Conservation (phyloP, 345 rosid genomes). For the Moringa oleifera region DNA sequence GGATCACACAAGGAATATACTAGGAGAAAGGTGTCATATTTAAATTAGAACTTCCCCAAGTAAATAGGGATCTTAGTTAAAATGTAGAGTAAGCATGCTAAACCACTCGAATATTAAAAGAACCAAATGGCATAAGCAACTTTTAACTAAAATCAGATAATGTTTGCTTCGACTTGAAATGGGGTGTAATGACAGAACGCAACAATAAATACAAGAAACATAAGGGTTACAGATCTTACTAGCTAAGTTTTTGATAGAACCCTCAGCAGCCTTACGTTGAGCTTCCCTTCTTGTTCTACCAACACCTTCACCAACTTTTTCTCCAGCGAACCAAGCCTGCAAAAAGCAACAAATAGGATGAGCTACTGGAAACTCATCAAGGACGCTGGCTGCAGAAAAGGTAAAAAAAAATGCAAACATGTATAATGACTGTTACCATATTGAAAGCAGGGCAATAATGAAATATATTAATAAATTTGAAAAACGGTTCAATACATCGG, state of each 20-base stretch:
- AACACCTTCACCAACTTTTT: slow-evolving; percentile 73
- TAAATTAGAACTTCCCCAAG: neutral
- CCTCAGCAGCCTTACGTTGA: slow-evolving; percentile 70
- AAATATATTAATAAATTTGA: no score
- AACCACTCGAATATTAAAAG: neutral
- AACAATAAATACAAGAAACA: slow-evolving; percentile 1
- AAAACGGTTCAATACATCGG: no score
- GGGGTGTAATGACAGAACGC: slow-evolving; percentile 5
- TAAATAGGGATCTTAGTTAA: neutral
- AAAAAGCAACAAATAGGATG: slow-evolving; percentile 17
- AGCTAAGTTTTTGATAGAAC: slow-evolving; percentile 66
- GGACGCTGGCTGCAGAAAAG: neutral
- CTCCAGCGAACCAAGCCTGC: slow-evolving; percentile 85
- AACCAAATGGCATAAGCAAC: neutral
- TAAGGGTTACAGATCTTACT: slow-evolving; percentile 36
- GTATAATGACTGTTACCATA: no score
- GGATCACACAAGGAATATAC: slow-evolving; percentile 4
- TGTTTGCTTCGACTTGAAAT: no score
- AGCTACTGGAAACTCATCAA: slow-evolving; percentile 2
- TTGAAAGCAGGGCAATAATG: no score
- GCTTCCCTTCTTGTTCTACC: slow-evolving; percentile 92
- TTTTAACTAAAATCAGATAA: no score
- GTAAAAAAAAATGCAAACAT: no score
- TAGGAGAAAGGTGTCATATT: neutral
- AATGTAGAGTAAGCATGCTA: neutral